Evolutionary conservation across 305 asterid species (phyloP).

Genomic region (Salvia sclarea): DNA sequence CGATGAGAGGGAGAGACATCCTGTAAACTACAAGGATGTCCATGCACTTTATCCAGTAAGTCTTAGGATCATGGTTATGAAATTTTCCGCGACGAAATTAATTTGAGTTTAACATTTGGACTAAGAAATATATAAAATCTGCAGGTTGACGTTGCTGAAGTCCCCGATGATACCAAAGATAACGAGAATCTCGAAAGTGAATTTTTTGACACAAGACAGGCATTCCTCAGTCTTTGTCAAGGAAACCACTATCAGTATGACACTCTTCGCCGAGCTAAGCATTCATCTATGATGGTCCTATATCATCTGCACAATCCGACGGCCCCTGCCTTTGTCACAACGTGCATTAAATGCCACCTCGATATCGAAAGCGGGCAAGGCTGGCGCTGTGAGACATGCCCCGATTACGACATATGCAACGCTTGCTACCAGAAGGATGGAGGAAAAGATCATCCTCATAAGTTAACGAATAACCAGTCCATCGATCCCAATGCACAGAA

Average conservation of each 20-base stretch:
- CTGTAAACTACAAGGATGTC: constrained; percentile 71
- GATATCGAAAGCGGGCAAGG: constrained; percentile 97
- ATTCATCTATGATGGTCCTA: constrained; percentile 97
- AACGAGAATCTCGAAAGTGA: constrained; percentile 89
- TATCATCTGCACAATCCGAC: constrained; percentile 99
- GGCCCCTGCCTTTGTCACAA: constrained; percentile 83
- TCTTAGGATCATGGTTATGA: constrained; percentile 2
- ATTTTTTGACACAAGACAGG: constrained; percentile 97
- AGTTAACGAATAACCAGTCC: constrained; percentile 74
- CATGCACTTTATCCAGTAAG: constrained; percentile 75
- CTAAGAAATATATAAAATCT: constrained; percentile 30
- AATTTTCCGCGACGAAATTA: neutral
- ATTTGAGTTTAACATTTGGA: constrained; percentile 18
- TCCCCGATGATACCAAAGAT: constrained; percentile 79
- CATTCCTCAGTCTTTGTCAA: constrained; percentile 92
- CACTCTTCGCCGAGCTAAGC: constrained; percentile 95
- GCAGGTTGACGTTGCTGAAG: constrained; percentile 68
- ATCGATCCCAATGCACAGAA: constrained; percentile 87
- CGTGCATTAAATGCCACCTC: constrained; percentile 67
- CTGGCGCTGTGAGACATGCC: constrained; percentile 97
- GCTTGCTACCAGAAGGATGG: constrained; percentile 87
- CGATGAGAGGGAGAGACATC: constrained; percentile 91
- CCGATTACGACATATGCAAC: constrained; percentile 88
- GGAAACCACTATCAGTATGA: constrained; percentile 97
- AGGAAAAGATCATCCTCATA: constrained; percentile 82